These are phyloP conservation scores for Sporisorium sorghi DNA, from an alignment of 1,284 basidiomycete genomes.

Conservation along the genomic window DNA sequence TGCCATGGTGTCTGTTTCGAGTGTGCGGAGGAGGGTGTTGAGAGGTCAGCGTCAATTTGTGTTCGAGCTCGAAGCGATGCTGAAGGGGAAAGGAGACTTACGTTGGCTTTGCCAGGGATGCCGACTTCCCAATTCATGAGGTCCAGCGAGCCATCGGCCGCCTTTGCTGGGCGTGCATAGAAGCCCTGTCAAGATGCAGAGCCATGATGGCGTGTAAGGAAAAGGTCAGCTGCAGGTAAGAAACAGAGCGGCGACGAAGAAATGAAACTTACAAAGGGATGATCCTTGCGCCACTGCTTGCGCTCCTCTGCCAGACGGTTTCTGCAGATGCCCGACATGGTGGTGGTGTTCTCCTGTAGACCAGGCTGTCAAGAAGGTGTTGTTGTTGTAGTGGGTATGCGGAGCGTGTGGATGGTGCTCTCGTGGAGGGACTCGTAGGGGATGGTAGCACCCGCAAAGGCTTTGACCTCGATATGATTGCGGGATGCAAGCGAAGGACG, in stretches of 20 bases:
- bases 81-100: constrained; percentile 34
- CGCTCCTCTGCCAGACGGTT: constrained; percentile 88
- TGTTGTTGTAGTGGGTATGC: too few relatives aligned
- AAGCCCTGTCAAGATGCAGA: constrained; percentile 92
- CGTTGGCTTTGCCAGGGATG: constrained; percentile 71
- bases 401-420: too few relatives aligned
- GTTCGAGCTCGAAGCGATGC: too few relatives aligned
- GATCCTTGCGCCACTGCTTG: constrained; percentile 99
- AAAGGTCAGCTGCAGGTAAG: too few relatives aligned
- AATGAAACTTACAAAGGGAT: constrained; percentile 87
- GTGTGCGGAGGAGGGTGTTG: neutral
- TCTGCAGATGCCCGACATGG: constrained; percentile 55
- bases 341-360: neutral
- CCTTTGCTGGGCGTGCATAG: constrained; percentile 90
- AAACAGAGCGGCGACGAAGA: neutral
- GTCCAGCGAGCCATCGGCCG: constrained; percentile 91
- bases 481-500: neutral
- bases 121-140: constrained; percentile 97
- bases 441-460: neutral
- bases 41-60: neutral
- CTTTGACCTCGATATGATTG: neutral
- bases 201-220: too few relatives aligned
- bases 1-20: constrained; percentile 92
- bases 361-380: neutral
- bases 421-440: too few relatives aligned